A percentile compares a stretch with the other conserved stretches of the same genome.
Conservation (phyloP, 805 yeast species). For the Phaffomyces opuntiae region DNA sequence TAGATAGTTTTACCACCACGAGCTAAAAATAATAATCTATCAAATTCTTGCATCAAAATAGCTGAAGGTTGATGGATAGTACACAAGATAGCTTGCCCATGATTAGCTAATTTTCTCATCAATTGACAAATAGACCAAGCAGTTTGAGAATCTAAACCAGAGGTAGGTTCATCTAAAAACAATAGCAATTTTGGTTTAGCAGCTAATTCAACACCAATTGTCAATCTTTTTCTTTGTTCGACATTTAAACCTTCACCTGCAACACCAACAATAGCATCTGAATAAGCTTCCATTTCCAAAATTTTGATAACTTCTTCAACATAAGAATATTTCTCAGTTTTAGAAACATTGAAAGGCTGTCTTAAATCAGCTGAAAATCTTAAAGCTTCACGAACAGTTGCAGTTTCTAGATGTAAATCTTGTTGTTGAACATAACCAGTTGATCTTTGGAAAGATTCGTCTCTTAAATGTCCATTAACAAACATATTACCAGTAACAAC, state of each 20-base stretch:
- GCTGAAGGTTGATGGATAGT: conserved; percentile 88
- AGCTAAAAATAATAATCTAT: conserved; percentile 61
- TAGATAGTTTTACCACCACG: conserved; percentile 69
- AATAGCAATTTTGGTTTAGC: conserved; percentile 57
- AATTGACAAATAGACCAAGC: conserved; percentile 60
- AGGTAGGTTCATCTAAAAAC: conserved; percentile 62
- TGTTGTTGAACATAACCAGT: conserved; percentile 65
- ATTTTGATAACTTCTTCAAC: conserved; percentile 60
- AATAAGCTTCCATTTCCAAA: conserved; percentile 55
- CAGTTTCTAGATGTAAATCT: conserved; percentile 58
- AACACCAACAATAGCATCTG: conserved; percentile 69
- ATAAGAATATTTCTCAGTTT: conserved; percentile 51
- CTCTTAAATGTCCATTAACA: conserved; percentile 57
- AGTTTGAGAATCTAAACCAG: conserved; percentile 62
- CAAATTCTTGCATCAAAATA: conserved; percentile 67
- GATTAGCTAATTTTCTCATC: conserved; percentile 50
- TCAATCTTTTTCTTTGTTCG: conserved; percentile 57
- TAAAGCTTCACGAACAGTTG: conserved; percentile 75
- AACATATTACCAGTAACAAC: conserved; percentile 60
- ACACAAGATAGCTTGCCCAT: conserved; percentile 60
- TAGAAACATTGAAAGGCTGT: conserved; percentile 47
- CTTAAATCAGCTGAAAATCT: conserved; percentile 61
- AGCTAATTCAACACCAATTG: conserved; percentile 63
- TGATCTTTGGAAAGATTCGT: conserved; percentile 51
- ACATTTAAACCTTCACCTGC: conserved; percentile 65